Base-by-base conservation (phyloP, 495 filamentous ascomycete species). In the Neurospora sp. region DNA sequence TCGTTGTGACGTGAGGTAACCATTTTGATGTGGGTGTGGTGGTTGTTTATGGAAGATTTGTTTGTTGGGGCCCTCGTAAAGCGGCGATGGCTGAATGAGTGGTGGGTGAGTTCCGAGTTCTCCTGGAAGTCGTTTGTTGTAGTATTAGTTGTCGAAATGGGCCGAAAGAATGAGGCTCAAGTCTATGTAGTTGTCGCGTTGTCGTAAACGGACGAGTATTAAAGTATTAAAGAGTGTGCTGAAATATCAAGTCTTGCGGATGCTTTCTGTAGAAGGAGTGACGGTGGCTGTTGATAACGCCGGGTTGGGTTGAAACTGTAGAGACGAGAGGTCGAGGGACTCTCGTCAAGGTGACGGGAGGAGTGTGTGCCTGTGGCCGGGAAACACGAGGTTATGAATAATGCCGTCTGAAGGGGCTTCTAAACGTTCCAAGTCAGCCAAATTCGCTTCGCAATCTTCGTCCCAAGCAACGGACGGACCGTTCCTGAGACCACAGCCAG, bases 21-120 rank as follows among this genome's bases (percentile, higher is more conserved):
- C 94, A 97, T 98, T 79, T 80, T 91, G 88, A 83, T 77, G 75
- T 75, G 71, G 71, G 62, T 76, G 72, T 40, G 70, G 69, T 28
- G 66, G 54, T 77, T 48, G 62, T 40, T 17, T 2, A 15, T 59
- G 48, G 48, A 59, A 59, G 48, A 28, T 28, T 28, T 71, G 37
- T 73, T 73, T 66, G 70, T 69, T 45, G 24, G 24, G 24, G 24
- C 31, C 69, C 70, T 73, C 45, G 73, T 75, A 73, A 70, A 70
- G 76, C 74, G 71, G 74, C 71, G 73, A 74, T 69, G 70, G 74
- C 43, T 74, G 71, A 72, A 42, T 76, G 83, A 82, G 79, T 79
- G 83, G 81, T 78, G 83, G 83, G 79, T 79, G 81, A 77, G 75
- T 75, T 78, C 80, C 83, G 83, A 84, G 83, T 85, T 86, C 85